Base-by-base conservation (phyloP, 371 early-diverging fungal species). In the Ordospora pajunii region DNA sequence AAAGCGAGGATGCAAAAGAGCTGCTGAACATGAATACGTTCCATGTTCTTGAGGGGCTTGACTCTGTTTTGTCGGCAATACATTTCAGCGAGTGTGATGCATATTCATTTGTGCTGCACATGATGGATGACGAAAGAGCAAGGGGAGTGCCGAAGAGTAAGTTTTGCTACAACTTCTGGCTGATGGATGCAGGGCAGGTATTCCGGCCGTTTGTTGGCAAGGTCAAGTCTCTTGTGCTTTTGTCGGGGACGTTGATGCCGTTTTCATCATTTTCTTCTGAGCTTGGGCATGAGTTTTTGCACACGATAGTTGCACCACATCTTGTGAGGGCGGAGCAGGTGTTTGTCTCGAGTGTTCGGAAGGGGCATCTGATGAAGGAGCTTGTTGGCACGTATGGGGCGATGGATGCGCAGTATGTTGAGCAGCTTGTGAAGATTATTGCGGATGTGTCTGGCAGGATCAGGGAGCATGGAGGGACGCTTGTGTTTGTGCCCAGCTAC, bases 231-330 rank as follows among this genome's bases (percentile, higher is more conserved):
- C 85, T 92, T 22, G 85, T 90, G n/a, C 81, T 92, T n/a, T 88
- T 91, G 0, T 90, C 90, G 78, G 92, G 92, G 11, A 92, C 92
- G 0, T 86, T 92, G 17, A 88, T 91, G 1, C 92, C 92, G 0
- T 82, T 92, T 77, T 84, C 84, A 21, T 88, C 89, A 4, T 88
- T n/a, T 89, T 42, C 49, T n/a, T 22, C 45, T 10, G 81, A 81
- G 63, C 66, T 81, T 12, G 58, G 66, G 25, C 63, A 54, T 44
- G 48, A 54, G 17, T 79, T 78, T 68, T 10, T 43, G 6, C 67
- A 78, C 49, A 9, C 70, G 42, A n/a, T 69, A n/a, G 62, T 66
- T 12, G 80, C 80, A 42, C 80, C 80, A 0, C 80, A 80, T 52
- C 43, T 80, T 11, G 40, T 80, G 8, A 66, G 17, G 12, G 12